Percentiles rank a stretch among this genome's conserved stretches.
phyloP scores from a whole-genome alignment of 176 grass and related monocot species.

The Musa troglodytarum region DNA sequence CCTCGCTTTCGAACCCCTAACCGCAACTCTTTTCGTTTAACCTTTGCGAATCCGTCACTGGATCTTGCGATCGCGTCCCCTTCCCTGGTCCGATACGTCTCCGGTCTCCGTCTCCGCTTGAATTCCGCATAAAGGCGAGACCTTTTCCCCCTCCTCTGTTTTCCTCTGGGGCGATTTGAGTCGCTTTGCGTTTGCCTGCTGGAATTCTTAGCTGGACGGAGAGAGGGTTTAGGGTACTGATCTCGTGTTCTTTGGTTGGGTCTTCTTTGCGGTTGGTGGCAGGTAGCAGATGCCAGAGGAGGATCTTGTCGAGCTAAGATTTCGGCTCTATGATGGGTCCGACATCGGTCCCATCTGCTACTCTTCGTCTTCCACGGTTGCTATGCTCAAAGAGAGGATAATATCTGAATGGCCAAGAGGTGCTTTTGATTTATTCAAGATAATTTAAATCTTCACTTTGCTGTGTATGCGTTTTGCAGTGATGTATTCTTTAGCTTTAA shows the following conservation, averaged over 20 bases:
- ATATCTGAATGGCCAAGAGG: conserved; percentile 64
- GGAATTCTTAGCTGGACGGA: background rate
- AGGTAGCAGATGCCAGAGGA: conserved; percentile 3
- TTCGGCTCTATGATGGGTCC: conserved; percentile 53
- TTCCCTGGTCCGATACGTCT: background rate
- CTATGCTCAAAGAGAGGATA: conserved; percentile 55
- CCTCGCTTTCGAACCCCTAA: background rate
- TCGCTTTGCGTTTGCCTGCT: no score
- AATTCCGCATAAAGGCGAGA: background rate
- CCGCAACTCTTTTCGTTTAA: background rate
- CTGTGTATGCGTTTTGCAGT: background rate
- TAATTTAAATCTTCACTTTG: background rate
- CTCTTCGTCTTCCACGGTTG: conserved; percentile 44
- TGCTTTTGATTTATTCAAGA: background rate
- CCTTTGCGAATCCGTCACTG: background rate
- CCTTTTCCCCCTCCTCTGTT: background rate
- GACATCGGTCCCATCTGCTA: conserved; percentile 53
- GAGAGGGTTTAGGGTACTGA: background rate
- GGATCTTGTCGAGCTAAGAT: conserved; percentile 49
- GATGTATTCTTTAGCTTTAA: background rate
- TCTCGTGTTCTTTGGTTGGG: background rate
- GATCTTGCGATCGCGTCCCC: background rate
- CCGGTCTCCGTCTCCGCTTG: background rate
- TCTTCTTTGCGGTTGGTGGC: background rate
- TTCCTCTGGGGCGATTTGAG: background rate